Evolutionary conservation across 2,329 filamentous ascomycete genomes (phyloP).

Genomic region (Trichoderma hamatum): DNA sequence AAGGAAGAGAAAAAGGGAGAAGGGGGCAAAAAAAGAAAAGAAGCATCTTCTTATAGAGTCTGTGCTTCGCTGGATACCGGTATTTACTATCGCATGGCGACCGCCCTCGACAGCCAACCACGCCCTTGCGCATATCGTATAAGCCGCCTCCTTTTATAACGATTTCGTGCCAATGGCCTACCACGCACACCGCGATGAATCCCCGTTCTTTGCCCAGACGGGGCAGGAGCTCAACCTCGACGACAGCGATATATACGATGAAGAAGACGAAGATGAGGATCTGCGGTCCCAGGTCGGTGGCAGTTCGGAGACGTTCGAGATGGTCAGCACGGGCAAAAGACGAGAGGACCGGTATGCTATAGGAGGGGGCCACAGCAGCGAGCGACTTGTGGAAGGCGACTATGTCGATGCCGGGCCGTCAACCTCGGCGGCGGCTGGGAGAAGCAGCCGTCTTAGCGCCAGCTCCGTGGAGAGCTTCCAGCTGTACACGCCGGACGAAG

Average conservation of each 20-base stretch:
- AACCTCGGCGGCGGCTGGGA: constrained; percentile 1
- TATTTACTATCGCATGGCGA: constrained; percentile 11
- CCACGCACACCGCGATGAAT: constrained; percentile 34
- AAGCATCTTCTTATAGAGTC: not conserved
- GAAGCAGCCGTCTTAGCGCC: constrained; percentile 32
- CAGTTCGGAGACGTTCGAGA: constrained; percentile 39
- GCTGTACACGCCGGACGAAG: constrained; percentile 67
- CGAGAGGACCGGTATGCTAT: constrained; percentile 28
- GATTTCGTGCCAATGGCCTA: constrained; percentile 29
- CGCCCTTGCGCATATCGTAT: constrained; percentile 13
- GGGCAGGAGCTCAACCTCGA: constrained; percentile 44
- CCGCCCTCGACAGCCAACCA: not conserved
- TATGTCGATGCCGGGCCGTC: constrained; percentile 32
- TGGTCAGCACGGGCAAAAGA: constrained; percentile 35
- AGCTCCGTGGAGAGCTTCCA: constrained; percentile 44
- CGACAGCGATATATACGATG: constrained; percentile 35
- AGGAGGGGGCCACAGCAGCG: constrained; percentile 18
- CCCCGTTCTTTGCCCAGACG: constrained; percentile 47
- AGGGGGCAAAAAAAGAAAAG: not conserved
- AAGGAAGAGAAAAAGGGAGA: not conserved
- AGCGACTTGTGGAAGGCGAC: constrained; percentile 31
- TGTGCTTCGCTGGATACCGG: not conserved
- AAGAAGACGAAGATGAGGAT: constrained; percentile 33
- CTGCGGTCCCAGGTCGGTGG: constrained; percentile 39
- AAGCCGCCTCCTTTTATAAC: not conserved